These are phyloP conservation scores for Saturnispora ahearnii DNA, from an alignment of 805 yeast genomes.

Conservation along the genomic window DNA sequence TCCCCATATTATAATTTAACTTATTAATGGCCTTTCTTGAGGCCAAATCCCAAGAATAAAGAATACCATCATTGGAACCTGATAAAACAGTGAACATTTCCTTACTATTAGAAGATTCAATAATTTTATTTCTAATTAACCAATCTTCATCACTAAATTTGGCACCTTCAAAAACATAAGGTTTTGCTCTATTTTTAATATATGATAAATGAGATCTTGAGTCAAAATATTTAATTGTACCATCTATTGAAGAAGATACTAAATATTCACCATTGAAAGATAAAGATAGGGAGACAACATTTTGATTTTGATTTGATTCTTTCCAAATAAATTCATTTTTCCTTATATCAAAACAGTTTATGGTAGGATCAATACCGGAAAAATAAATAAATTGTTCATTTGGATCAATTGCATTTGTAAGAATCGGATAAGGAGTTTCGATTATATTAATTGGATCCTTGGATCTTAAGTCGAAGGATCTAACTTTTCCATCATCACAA, in stretches of 20 bases:
- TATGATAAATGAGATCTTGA: conserved; percentile 30
- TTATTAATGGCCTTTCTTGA: conserved; percentile 40
- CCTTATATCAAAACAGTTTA: conserved; percentile 52
- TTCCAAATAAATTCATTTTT: conserved; percentile 36
- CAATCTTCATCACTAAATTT: conserved; percentile 43
- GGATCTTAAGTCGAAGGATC: conserved; percentile 59
- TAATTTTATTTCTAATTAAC: conserved; percentile 40
- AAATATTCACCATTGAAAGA: conserved; percentile 34
- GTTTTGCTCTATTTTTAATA: conserved; percentile 31
- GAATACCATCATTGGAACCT: conserved; percentile 55
- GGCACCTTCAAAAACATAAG: conserved; percentile 49
- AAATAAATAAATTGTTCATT: conserved; percentile 40
- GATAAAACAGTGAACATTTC: conserved; percentile 31
- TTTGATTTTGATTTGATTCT: conserved; percentile 36
- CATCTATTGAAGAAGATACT: conserved; percentile 47
- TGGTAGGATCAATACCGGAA: conserved; percentile 60
- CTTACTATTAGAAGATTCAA: conserved; percentile 27
- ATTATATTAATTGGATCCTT: conserved; percentile 31
- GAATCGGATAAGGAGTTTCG: conserved; percentile 39
- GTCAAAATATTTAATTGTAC: conserved; percentile 48
- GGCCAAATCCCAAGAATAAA: conserved; percentile 52
- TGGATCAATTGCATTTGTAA: conserved; percentile 36
- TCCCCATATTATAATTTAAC: conserved; percentile 51
- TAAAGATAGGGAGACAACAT: conserved; percentile 47
- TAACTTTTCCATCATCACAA: conserved; percentile 55